phyloP scores from a whole-genome alignment of 176 grass and related monocot species.

The Eragrostis curvula region DNA sequence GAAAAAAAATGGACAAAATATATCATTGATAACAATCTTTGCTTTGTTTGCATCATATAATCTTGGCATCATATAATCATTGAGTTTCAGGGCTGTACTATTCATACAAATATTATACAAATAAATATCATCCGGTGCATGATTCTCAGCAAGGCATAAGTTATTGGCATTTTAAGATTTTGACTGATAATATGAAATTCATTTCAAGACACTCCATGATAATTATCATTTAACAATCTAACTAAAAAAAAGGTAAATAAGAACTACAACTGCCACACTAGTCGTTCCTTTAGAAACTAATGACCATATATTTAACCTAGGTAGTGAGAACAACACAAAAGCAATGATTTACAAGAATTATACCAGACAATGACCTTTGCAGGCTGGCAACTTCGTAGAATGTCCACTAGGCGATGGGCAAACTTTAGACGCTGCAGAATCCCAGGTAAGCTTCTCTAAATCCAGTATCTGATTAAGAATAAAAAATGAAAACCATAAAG shows the following conservation, averaged over 20 bases:
- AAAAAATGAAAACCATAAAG: not conserved
- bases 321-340: not conserved
- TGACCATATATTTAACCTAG: not conserved
- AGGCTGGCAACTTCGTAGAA: conserved; percentile 73
- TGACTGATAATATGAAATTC: no score
- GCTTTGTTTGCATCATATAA: not conserved
- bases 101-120: not conserved
- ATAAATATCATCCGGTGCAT: not conserved
- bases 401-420: conserved; percentile 53
- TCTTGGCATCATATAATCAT: not conserved
- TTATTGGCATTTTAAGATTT: no score
- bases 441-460: conserved; percentile 91
- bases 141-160: not conserved
- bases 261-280: not conserved
- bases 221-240: no score
- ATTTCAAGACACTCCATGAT: no score
- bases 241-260: no score
- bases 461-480: conserved; percentile 79
- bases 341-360: conserved; percentile 47
- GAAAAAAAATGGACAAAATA: not conserved
- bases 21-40: not conserved
- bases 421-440: conserved; percentile 57
- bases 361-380: conserved; percentile 98
- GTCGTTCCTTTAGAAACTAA: not conserved
- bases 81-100: not conserved